Percentiles rank a stretch among this genome's conserved stretches.
Conservation (phyloP, 1,284 basidiomycete species). For the Puccinia triticina region DNA sequence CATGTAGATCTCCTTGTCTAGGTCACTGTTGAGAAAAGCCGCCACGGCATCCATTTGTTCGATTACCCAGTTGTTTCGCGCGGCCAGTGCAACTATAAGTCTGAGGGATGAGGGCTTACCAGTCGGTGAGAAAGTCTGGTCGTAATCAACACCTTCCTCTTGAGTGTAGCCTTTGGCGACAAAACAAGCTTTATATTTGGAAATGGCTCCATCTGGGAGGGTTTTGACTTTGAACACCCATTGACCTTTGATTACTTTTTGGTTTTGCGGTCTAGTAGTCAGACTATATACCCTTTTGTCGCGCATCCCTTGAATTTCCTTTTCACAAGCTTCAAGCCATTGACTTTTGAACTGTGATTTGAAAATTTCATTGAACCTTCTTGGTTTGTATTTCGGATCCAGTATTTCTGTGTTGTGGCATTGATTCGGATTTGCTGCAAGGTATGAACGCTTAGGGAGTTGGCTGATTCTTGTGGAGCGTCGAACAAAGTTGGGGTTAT, state of each 20-base stretch:
- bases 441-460: background rate
- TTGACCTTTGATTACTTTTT: background rate
- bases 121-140: slow-evolving; percentile 51
- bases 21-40: too few relatives aligned
- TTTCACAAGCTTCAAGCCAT: background rate
- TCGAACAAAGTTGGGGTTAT: background rate
- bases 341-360: background rate
- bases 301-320: background rate
- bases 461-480: background rate
- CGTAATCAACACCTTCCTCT: slow-evolving; percentile 39
- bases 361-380: background rate
- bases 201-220: slow-evolving; percentile 15
- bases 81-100: slow-evolving; percentile 50
- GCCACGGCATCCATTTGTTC: slow-evolving; percentile 51
- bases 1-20: slow-evolving; percentile 43
- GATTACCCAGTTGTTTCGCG: slow-evolving; percentile 36
- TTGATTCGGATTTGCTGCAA: background rate
- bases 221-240: slow-evolving; percentile 52
- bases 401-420: too few relatives aligned
- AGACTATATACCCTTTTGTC: background rate
- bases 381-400: background rate
- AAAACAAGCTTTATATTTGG: slow-evolving; percentile 50
- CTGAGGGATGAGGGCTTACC: slow-evolving; percentile 20
- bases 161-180: slow-evolving; percentile 52
- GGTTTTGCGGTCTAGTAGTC: background rate